Percentiles rank a stretch among this genome's conserved stretches.
These are phyloP conservation scores for Cryptococcus depauperatus DNA, from an alignment of 1,284 basidiomycete species.

Conservation along the genomic window DNA sequence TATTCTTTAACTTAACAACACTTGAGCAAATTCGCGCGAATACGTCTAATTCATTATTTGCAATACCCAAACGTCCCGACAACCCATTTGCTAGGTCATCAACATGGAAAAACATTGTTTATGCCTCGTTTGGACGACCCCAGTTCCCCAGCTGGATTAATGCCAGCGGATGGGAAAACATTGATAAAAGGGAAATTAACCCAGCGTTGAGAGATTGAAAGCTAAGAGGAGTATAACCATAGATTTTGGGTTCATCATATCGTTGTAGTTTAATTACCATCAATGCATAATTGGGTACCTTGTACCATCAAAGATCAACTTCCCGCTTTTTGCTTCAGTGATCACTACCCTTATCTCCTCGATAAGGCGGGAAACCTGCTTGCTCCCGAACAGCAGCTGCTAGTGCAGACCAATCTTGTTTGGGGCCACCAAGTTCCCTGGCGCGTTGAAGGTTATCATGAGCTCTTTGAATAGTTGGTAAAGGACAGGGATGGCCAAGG, in stretches of 20 bases:
- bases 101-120: constrained; percentile 32
- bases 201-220: constrained; percentile 30
- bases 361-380: constrained; percentile 20
- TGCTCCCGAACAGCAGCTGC: constrained; percentile 17
- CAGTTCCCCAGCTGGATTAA: constrained; percentile 43
- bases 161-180: constrained; percentile 27
- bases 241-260: too few species aligned
- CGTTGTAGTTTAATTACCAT: too few species aligned
- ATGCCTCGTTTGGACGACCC: constrained; percentile 39
- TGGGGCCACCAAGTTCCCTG: constrained; percentile 18
- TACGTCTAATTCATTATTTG: constrained; percentile 28
- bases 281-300: too few species aligned
- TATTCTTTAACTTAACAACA: constrained; percentile 77
- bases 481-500: constrained; percentile 19
- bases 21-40: constrained; percentile 64
- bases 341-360: constrained; percentile 9
- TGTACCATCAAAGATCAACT: too few species aligned
- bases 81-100: constrained; percentile 40
- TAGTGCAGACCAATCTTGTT: constrained; percentile 26
- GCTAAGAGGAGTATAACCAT: not conserved
- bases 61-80: constrained; percentile 26
- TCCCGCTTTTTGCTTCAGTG: not conserved
- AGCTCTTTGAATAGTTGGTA: constrained; percentile 26
- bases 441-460: constrained; percentile 22
- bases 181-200: constrained; percentile 33